Base-by-base conservation (phyloP, 805 yeast genomes). In the Candida anglica region DNA sequence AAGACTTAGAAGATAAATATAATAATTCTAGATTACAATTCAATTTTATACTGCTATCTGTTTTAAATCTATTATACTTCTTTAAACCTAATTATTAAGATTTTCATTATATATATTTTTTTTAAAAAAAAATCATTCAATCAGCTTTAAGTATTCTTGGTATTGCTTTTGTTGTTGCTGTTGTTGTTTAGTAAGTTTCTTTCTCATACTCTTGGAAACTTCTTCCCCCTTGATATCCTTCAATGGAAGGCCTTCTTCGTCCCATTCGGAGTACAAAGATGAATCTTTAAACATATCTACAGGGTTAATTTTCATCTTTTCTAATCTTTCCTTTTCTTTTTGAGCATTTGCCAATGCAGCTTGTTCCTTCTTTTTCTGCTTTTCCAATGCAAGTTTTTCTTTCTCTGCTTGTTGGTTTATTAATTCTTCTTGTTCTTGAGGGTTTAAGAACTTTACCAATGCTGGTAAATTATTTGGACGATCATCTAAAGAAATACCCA, bases 401-500 rank as follows among this genome's bases (percentile, higher is more conserved):
- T 77, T 81, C 41, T 75, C 81, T 29, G 69, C 73, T 42, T 83
- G 83, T 50, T 75, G 81, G 21, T 52, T 46, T 10, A 83, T 48
- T 27, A 86, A 66, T 39, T 82, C 91, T 24, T 65, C 69, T 53
- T 75, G 77, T 54, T 91, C 98, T 20, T 68, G 71, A 6, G 66
- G 75, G 34, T 75, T 79, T 43, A 93, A 66, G 47, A 91, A 83
- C 59, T 93, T 93, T 28, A 93, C 73, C 40, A 93, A 71, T 0
- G 97, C 89, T n/a, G 79, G 72, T 47, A 74, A 77, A 3, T 81
- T 88, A 39, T 73, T 82, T 5, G 79, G 70, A 50, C 97, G 78
- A 60, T 93, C 98, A 55, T 91, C 98, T 36, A 93, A 66, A 1
- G 94, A 78, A 27, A 93, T 82, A 19, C 94, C 93, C 41, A 88